A percentile compares a stretch with the other conserved stretches of the same genome.
phyloP scores from a whole-genome alignment of 2,329 filamentous ascomycete species.

The Diaporthe destruens region DNA sequence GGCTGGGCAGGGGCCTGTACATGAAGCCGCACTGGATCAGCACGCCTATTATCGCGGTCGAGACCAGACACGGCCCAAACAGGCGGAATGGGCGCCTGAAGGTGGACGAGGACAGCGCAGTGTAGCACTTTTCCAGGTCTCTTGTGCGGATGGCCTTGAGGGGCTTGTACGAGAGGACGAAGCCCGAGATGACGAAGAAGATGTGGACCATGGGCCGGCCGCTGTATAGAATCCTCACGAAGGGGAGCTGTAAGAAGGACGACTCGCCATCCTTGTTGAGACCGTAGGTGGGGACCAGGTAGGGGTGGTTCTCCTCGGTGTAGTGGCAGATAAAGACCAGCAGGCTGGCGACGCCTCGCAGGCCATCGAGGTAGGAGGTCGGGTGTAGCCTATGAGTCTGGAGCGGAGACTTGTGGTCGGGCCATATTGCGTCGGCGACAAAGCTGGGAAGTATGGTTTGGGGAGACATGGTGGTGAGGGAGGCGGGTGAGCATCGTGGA shows the following conservation, averaged over 20 bases:
- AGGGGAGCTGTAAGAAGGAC: constrained; percentile 58
- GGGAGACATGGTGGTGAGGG: constrained; percentile 41
- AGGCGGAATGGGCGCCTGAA: constrained; percentile 62
- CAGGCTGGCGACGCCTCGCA: constrained; percentile 63
- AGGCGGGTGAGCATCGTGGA: constrained; percentile 36
- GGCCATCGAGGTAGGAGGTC: constrained; percentile 62
- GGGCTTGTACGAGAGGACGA: constrained; percentile 60
- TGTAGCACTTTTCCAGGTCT: constrained; percentile 53
- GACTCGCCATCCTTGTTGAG: constrained; percentile 51
- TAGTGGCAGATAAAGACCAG: constrained; percentile 63
- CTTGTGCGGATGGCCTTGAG: constrained; percentile 56
- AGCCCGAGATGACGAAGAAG: constrained; percentile 66
- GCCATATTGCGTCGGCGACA: constrained; percentile 49
- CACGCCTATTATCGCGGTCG: constrained; percentile 55
- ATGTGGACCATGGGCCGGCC: constrained; percentile 63
- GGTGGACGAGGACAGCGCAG: constrained; percentile 59
- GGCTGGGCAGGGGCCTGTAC: constrained; percentile 46
- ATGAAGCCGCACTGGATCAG: constrained; percentile 50
- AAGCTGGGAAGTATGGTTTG: constrained; percentile 51
- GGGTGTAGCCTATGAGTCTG: constrained; percentile 50
- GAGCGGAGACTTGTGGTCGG: constrained; percentile 46
- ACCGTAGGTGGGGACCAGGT: constrained; percentile 53
- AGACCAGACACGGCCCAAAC: constrained; percentile 59
- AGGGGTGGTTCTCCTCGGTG: constrained; percentile 55
- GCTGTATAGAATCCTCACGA: constrained; percentile 57